Evolutionary conservation across 2,329 filamentous ascomycete species (phyloP), one percentile per base, ranked within the genome.

Genomic region (Xylaria sp.): DNA sequence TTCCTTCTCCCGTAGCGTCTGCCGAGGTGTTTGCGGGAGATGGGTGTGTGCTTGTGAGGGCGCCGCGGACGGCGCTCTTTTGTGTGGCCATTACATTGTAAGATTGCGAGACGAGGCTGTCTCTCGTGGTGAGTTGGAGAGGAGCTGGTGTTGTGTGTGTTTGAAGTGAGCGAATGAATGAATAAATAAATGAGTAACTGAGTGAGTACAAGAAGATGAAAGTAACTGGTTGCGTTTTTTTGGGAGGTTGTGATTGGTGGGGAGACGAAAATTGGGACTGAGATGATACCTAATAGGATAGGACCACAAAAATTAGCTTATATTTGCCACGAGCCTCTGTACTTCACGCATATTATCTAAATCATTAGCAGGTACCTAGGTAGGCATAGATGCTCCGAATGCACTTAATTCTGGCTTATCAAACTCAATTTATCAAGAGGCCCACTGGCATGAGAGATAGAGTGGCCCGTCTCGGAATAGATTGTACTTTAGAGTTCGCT

Each of bases 21-120:
- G 48, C 17, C 6, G 12, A 17, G 2, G 32, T 36, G n/a, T 8
- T 21, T 2, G 36, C 21, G 17, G 42, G 4, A 11, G 39, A 27
- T 7, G 59, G 11, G 8, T 12, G 27, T 47, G 32, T 48, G 7
- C 14, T 19, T 55, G 30, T 48, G 12, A 42, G 58, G 27, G 53
- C 55, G 60, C 58, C 65, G 55, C 56, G 63, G 42, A 27, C 59
- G 58, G 64, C 64, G 61, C 69, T 64, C 57, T 61, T 65, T 65
- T 61, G 27, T 39, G 61, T 64, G 7, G 67, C 67, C 69, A 71
- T 71, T 67, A 67, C 61, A 71, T 69, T 30, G 63, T 59, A 62
- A 19, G n/a, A 14, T 55, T 19, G 30, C 50, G 47, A 65, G 36
- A 45, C 51, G 11, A 32, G 0, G n/a, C 2, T 42, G 17, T 17